Evolutionary conservation across 192 early-diverging fungal species (phyloP).

Genomic region (Lunasporangiospora selenospora): DNA sequence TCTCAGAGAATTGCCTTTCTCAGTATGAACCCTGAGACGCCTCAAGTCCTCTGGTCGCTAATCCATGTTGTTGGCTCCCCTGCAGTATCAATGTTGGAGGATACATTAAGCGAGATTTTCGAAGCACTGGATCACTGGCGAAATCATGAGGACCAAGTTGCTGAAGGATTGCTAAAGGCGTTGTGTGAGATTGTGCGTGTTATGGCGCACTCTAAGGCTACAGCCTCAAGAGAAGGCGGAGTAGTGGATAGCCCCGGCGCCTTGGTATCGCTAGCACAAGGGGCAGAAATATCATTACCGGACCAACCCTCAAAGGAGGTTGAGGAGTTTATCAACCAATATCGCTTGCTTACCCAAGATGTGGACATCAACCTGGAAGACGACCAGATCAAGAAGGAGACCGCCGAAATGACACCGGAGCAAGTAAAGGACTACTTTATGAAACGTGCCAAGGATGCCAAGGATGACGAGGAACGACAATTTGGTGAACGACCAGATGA

Average conservation of each 20-base stretch:
- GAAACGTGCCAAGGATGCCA: constrained; percentile 14
- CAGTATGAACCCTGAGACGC: constrained; percentile 51
- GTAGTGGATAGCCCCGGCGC: constrained; percentile 4
- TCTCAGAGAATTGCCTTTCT: constrained; percentile 49
- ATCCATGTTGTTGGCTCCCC: constrained; percentile 53
- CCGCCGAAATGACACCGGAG: constrained; percentile 26
- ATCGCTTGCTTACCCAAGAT: constrained; percentile 9
- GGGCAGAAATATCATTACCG: constrained; percentile 1
- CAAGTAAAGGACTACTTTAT: constrained; percentile 29
- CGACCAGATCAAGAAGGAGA: constrained; percentile 4
- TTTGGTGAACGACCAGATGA: constrained; percentile 6
- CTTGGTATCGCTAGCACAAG: background rate
- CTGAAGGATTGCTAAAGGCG: constrained; percentile 45
- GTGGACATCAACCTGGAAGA: background rate
- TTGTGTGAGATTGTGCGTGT: constrained; percentile 38
- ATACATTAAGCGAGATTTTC: constrained; percentile 62
- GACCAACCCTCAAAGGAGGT: constrained; percentile 12
- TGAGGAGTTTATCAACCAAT: constrained; percentile 10
- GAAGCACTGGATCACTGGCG: constrained; percentile 60
- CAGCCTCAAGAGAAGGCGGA: background rate
- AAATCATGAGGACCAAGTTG: constrained; percentile 48
- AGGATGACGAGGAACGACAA: constrained; percentile 8
- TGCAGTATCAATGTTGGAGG: constrained; percentile 54
- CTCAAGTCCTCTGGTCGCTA: constrained; percentile 57
- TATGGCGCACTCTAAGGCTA: constrained; percentile 11